These are phyloP conservation scores for Agarophyton chilense DNA, from an alignment of 23 red algal species.

Conservation along the genomic window DNA sequence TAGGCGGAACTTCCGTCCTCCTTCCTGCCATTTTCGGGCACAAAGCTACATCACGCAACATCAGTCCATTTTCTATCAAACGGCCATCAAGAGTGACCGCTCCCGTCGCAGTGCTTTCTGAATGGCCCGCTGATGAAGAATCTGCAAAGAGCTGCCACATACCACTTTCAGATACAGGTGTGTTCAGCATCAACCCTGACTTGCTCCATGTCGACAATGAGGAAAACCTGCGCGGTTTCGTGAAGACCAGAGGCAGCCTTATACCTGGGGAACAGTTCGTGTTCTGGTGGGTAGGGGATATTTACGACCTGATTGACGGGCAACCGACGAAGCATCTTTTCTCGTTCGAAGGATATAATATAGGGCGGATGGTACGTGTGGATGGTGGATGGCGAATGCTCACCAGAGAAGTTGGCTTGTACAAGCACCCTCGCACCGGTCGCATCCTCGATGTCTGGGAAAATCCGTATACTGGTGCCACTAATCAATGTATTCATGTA, in stretches of 20 bases:
- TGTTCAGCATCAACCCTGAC: constrained; percentile 58
- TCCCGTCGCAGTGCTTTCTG: not conserved
- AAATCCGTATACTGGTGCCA: constrained; percentile 77
- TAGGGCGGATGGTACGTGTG: constrained; percentile 81
- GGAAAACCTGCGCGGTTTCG: constrained; percentile 86
- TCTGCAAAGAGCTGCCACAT: not conserved
- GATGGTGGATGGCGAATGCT: constrained; percentile 97
- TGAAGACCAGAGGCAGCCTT: constrained; percentile 91
- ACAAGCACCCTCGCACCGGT: constrained; percentile 73
- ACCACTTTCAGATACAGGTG: not conserved
- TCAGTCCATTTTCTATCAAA: not conserved
- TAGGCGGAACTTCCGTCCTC: not conserved
- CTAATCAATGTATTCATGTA: constrained; percentile 81
- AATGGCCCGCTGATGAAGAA: not conserved
- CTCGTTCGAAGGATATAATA: constrained; percentile 92
- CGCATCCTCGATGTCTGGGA: constrained; percentile 76
- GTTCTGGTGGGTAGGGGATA: constrained; percentile 89
- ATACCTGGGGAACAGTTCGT: constrained; percentile 79
- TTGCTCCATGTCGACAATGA: constrained; percentile 13
- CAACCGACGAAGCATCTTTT: constrained; percentile 68
- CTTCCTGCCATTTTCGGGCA: not conserved
- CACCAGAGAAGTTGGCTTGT: constrained; percentile 88
- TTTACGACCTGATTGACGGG: constrained; percentile 79
- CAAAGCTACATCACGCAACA: not conserved
- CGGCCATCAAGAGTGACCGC: not conserved